Base-by-base conservation (phyloP, 352 stramenopile species). In the Peronospora destructor region DNA sequence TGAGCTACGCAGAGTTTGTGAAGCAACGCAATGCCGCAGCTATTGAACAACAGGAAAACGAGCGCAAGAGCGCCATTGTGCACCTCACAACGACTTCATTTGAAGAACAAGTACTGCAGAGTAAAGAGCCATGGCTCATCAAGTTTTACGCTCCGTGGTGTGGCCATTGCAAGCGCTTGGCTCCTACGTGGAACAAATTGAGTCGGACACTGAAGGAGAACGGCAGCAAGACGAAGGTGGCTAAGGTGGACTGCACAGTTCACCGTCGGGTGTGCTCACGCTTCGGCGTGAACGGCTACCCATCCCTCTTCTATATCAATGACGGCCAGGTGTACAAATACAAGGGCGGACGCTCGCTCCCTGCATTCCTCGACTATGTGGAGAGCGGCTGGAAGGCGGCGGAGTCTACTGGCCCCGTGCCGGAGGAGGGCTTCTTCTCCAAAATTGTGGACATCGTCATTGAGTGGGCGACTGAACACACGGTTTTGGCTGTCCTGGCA, bases 101-200 rank as follows among this genome's bases (percentile, higher is more conserved):
- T 21, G 75, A 87, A 16, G 56, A 71, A 13, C 54, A 84, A 40
- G 72, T 91, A 29, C 74, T 86, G 29, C 42, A 69, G 7, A 59
- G 76, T 54, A 77, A 77, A 48, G 52, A 81, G 10, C 63, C 76
- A 38, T 91, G 74, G 73, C 61, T 92, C 36, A 78, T 92, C 53
- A 89, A 90, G 61, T 90, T 90, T 48, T 88, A 88, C 49, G 76
- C 78, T 16, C 77, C 77, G 2, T 90, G 78, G 78, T 90, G 78
- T 37, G 74, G 76, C 34, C 78, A 87, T 56, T 87, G 78, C 70
- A 87, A 88, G 62, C 76, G 76, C n/a, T 51, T 92, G 43, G 61
- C 72, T 1, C 70, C 67, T 0, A 78, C 71, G 37, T 92, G 82
- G 82, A 77, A 87, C 61, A 81, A 84, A 48, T 53, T 92, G 16